Base-by-base conservation (phyloP, 345 rosid species). In the Citrus medica region DNA sequence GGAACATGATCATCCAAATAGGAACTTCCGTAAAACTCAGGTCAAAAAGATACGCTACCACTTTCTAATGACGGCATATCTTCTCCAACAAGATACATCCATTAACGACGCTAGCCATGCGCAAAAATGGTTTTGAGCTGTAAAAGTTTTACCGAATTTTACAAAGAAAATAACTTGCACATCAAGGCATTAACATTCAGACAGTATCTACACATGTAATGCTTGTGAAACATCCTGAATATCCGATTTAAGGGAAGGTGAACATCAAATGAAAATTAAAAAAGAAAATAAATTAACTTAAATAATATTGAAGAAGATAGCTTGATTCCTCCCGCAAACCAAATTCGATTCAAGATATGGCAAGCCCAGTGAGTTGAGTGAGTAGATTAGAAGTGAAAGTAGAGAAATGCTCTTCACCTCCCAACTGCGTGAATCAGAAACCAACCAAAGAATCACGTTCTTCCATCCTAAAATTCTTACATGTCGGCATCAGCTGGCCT, bases 131-230 rank as follows among this genome's bases (percentile, higher is more conserved):
- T 78, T 76, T 79, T 71, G 71, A 76, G 40, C 71, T 19, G 74
- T 56, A 46, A 60, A 55, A 78, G 80, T 79, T 79, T 64, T 73
- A 69, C 78, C 67, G 33, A 78, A 82, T 69, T 79, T 80, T 55
- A 73, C 82, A 73, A 62, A 58, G 58, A 75, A 69, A 48, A 51
- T 48, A 68, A 75, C 69, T 67, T 60, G 77, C 79, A 78, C 46
- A 68, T 72, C 51, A 78, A 82, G 53, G 55, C 63, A 74, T 53
- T 80, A 76, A 81, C 71, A 82, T 69, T 63, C 78, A 35, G 84
- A 81, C 78, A 46, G 74, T 86, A 91, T 91, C 93, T 87, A 91
- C 95, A 88, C 64, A 88, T 67, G 82, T 73, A 85, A 84, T 85
- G 77, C 79, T 82, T 79, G 71, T 70, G 80, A 79, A 73, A 70